Conservation (phyloP, 2,329 filamentous ascomycete genomes). For the Penicillium palitans region DNA sequence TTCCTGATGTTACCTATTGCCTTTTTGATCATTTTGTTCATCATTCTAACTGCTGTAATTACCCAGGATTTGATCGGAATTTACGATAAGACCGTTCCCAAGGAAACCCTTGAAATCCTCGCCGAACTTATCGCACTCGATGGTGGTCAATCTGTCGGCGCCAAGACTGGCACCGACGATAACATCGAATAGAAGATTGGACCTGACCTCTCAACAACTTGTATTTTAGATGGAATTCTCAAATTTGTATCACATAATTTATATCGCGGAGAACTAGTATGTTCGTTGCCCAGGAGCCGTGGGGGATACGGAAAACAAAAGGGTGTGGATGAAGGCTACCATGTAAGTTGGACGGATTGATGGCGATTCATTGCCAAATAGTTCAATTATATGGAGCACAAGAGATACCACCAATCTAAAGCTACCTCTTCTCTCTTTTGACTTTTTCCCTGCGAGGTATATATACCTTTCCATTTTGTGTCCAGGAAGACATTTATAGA, state of each 20-base stretch:
- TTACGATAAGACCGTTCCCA: constrained; percentile 97
- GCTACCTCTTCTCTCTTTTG: not conserved
- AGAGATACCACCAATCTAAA: constrained; percentile 1
- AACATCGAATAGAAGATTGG: constrained; percentile 37
- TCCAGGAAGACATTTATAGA: not conserved
- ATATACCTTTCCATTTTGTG: not conserved
- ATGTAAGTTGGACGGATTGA: not conserved
- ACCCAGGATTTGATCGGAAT: constrained; percentile 78
- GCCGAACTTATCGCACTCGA: constrained; percentile 98
- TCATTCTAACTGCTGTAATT: not conserved
- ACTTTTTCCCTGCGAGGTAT: not conserved
- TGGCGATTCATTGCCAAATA: not conserved
- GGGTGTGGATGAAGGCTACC: not conserved
- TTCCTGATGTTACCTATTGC: not conserved
- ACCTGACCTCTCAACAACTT: constrained; percentile 4
- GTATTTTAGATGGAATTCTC: constrained; percentile 15
- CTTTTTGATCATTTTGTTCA: not conserved
- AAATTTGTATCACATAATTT: constrained; percentile 14
- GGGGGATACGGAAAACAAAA: not conserved
- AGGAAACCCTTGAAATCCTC: constrained; percentile 93
- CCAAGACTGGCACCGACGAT: constrained; percentile 30
- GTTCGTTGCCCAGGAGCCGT: not conserved
- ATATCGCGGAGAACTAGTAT: constrained; percentile 2
- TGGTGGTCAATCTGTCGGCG: constrained; percentile 44
- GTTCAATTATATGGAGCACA: not conserved